phyloP scores from a whole-genome alignment of 495 filamentous ascomycete genomes.

The Daldinia caldariorum region DNA sequence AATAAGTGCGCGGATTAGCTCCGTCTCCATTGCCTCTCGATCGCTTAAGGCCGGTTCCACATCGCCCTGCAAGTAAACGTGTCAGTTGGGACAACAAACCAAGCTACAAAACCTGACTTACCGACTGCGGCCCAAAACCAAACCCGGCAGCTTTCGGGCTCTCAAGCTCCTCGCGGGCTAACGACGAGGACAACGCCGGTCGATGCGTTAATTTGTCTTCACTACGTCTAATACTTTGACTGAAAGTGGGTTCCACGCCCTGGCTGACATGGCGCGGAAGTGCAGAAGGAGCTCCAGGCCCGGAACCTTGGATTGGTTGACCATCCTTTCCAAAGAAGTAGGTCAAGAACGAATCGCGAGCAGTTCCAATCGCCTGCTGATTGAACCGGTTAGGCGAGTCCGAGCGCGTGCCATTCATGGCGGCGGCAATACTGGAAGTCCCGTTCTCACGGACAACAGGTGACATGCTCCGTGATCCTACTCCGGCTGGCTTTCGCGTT shows the following conservation, averaged over 20 bases:
- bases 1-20: conserved; percentile 94
- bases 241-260: conserved; percentile 79
- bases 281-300: conserved; percentile 51
- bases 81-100: conserved; percentile 45
- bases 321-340: conserved; percentile 99
- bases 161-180: conserved; percentile 47
- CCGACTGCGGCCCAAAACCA: conserved; percentile 44
- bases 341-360: conserved; percentile 90
- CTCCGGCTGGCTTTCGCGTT: conserved; percentile 59
- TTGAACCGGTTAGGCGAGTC: conserved; percentile 70
- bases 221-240: conserved; percentile 80
- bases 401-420: conserved; percentile 71
- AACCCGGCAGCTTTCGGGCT: conserved; percentile 51
- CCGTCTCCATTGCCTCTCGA: conserved; percentile 94
- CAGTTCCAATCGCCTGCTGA: conserved; percentile 55
- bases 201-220: conserved; percentile 67
- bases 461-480: conserved; percentile 78
- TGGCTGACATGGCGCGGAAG: conserved; percentile 74
- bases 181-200: conserved; percentile 42
- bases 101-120: conserved; percentile 22
- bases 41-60: conserved; percentile 89
- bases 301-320: conserved; percentile 54
- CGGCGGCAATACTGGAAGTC: conserved; percentile 68
- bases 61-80: conserved; percentile 48
- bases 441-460: conserved; percentile 74